Conservation (phyloP, 2,329 filamentous ascomycete genomes). For the Alternaria rosae region DNA sequence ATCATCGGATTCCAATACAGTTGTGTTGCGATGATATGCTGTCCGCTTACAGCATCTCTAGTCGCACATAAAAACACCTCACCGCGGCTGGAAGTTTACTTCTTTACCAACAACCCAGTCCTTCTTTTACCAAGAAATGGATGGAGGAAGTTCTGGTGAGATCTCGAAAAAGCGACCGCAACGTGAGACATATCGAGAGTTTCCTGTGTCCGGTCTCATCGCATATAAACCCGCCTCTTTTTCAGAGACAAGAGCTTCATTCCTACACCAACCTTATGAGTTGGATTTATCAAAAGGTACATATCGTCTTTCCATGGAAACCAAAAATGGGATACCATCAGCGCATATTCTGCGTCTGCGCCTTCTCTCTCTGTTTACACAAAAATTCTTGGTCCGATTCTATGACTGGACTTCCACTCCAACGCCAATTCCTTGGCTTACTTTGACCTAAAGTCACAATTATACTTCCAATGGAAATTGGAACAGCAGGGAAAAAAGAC, state of each 20-base stretch:
- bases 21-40: no score
- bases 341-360: background rate
- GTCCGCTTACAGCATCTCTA: no score
- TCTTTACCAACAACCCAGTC: no score
- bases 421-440: accelerated
- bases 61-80: no score
- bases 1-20: no score
- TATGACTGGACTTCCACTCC: background rate
- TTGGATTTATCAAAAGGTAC: background rate
- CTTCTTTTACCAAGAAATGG: background rate
- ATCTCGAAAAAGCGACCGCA: background rate
- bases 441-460: background rate
- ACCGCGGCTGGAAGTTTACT: no score
- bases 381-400: no score
- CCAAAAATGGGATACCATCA: background rate
- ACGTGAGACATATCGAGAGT: background rate
- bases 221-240: background rate
- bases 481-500: no score
- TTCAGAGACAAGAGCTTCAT: background rate
- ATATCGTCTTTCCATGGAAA: background rate
- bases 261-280: background rate
- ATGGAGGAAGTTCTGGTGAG: background rate
- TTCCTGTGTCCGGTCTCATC: background rate
- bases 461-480: no score
- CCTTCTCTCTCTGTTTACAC: background rate